Evolutionary conservation across 176 grass and related monocot species (phyloP).

Genomic region (Canna indica): DNA sequence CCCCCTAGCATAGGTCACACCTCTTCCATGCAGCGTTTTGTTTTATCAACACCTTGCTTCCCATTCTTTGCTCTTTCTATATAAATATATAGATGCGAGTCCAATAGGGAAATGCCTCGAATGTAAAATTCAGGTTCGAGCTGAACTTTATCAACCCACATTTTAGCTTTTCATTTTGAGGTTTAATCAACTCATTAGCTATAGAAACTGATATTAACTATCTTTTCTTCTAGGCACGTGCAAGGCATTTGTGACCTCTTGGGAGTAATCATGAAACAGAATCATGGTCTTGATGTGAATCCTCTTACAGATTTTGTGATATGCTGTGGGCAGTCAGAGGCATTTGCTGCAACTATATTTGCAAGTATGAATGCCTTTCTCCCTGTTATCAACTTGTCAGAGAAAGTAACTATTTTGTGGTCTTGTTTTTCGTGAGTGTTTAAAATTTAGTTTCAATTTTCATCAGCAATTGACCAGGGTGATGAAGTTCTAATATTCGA

Average conservation of each 20-base stretch:
- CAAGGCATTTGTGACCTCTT: conserved; percentile 76
- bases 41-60: background rate
- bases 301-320: conserved; percentile 63
- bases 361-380: conserved; percentile 36
- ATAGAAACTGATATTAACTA: too few relatives aligned
- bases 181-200: background rate
- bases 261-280: conserved; percentile 34
- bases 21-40: too few relatives aligned
- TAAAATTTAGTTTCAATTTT: conserved; percentile 1
- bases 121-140: background rate
- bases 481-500: conserved; percentile 83
- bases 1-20: background rate
- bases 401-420: background rate
- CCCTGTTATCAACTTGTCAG: background rate
- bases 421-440: background rate
- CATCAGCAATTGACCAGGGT: conserved; percentile 59
- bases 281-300: conserved; percentile 43
- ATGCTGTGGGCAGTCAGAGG: conserved; percentile 80
- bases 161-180: background rate
- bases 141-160: background rate
- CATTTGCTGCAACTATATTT: conserved; percentile 69
- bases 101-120: too few relatives aligned
- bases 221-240: conserved; percentile 52
- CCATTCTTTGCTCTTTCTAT: background rate
- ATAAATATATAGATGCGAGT: too few relatives aligned